phyloP scores from a whole-genome alignment of 2,329 filamentous ascomycete species.

The Pseudopithomyces chartarum region DNA sequence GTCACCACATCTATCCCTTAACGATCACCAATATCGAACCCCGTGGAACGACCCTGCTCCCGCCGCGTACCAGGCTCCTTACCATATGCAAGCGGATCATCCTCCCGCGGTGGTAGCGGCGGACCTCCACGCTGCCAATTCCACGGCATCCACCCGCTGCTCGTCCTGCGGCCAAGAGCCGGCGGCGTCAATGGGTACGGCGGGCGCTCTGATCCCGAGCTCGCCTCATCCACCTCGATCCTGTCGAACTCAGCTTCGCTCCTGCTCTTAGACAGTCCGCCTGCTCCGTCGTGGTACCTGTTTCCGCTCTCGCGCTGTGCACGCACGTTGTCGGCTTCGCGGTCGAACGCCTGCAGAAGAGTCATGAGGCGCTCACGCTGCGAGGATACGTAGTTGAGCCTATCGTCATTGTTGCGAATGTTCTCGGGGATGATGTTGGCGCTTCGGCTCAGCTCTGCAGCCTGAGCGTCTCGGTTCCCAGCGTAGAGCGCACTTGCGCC shows the following conservation, averaged over 20 bases:
- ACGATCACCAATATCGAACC: conserved; percentile 41
- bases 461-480: conserved; percentile 47
- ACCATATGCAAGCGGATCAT: conserved; percentile 43
- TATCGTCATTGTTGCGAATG: conserved; percentile 68
- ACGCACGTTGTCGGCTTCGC: conserved; percentile 70
- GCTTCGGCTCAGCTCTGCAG: conserved; percentile 60
- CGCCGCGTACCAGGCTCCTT: conserved; percentile 24
- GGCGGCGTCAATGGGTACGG: conserved; percentile 43
- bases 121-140: conserved; percentile 45
- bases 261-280: conserved; percentile 74
- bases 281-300: conserved; percentile 48
- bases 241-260: conserved; percentile 91
- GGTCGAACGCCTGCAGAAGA: conserved; percentile 77
- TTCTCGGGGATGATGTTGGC: conserved; percentile 72
- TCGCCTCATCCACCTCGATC: conserved; percentile 71
- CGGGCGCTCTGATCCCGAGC: conserved; percentile 50
- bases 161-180: conserved; percentile 33
- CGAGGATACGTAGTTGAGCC: conserved; percentile 73
- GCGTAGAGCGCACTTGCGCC: conserved; percentile 59
- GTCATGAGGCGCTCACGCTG: conserved; percentile 79
- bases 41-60: conserved; percentile 26
- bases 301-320: conserved; percentile 48
- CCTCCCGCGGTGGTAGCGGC: conserved; percentile 20
- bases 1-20: conserved; percentile 14
- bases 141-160: conserved; percentile 57